phyloP scores from a whole-genome alignment of 805 yeast genomes.

The Lipomyces yamadae region DNA sequence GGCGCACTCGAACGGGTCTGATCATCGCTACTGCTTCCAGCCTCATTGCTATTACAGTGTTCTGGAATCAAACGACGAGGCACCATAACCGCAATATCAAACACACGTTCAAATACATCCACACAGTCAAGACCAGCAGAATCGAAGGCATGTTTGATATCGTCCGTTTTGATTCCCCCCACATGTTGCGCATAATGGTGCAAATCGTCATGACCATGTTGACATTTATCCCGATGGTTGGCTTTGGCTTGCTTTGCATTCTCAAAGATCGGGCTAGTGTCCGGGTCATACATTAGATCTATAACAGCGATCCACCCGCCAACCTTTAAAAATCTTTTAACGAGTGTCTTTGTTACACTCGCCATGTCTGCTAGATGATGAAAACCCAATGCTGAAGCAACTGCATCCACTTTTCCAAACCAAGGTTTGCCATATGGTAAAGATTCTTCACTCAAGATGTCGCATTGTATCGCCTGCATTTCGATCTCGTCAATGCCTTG shows the following conservation, averaged over 20 bases:
- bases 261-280: slow-evolving; percentile 17
- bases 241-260: background rate
- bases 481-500: slow-evolving; percentile 28
- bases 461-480: slow-evolving; percentile 20
- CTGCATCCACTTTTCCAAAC: slow-evolving; percentile 19
- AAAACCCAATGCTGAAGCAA: slow-evolving; percentile 26
- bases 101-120: slow-evolving; percentile 17
- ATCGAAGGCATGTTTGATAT: slow-evolving; percentile 12
- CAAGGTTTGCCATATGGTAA: background rate
- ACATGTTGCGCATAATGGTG: slow-evolving; percentile 13
- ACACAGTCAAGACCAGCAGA: slow-evolving; percentile 14
- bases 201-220: slow-evolving; percentile 5
- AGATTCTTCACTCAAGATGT: slow-evolving; percentile 8
- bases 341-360: slow-evolving; percentile 1
- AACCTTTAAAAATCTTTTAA: slow-evolving; percentile 5
- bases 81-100: slow-evolving; percentile 17
- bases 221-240: background rate
- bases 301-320: slow-evolving; percentile 28
- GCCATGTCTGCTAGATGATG: slow-evolving; percentile 29
- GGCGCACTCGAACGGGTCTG: background rate
- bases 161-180: slow-evolving; percentile 22
- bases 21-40: slow-evolving; percentile 3
- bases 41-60: background rate
- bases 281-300: slow-evolving; percentile 17
- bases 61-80: slow-evolving; percentile 9